A percentile compares a stretch with the other conserved stretches of the same genome.
phyloP scores from a whole-genome alignment of 352 stramenopile genomes.

The Phytophthora rubi region DNA sequence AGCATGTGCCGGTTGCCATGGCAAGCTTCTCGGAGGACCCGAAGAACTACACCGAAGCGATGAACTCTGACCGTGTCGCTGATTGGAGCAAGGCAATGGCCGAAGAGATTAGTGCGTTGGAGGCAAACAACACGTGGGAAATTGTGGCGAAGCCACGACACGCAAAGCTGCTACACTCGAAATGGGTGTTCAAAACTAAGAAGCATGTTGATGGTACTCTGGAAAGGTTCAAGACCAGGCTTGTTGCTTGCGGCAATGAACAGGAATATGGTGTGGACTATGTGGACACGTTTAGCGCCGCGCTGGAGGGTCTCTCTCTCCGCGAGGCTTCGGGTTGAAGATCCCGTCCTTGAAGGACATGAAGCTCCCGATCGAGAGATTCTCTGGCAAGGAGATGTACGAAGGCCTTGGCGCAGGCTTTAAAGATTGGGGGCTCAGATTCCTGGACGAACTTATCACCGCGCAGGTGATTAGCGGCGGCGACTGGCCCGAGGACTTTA shows the following conservation, averaged over 20 bases:
- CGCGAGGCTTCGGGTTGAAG: too few species aligned
- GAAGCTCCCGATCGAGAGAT: neutral
- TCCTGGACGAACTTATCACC: neutral
- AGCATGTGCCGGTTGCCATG: neutral
- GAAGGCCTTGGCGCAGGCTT: neutral
- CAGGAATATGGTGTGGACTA: too few species aligned
- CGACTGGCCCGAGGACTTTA: neutral
- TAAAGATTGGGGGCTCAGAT: neutral
- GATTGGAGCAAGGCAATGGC: slow-evolving; percentile 5
- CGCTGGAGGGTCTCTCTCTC: too few species aligned
- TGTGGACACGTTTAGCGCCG: too few species aligned
- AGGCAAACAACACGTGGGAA: slow-evolving; percentile 11
- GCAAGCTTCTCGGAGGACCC: neutral
- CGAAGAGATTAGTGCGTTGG: slow-evolving; percentile 9
- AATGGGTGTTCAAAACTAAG: slow-evolving; percentile 47
- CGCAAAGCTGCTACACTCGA: slow-evolving; percentile 19
- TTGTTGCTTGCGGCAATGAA: too few species aligned
- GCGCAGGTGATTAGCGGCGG: neutral
- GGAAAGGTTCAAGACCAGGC: slow-evolving; percentile 3
- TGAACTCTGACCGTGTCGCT: too few species aligned
- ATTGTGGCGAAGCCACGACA: neutral
- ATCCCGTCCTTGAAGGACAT: too few species aligned
- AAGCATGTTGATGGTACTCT: slow-evolving; percentile 19
- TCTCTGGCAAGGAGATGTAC: neutral
- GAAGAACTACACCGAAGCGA: neutral